These are phyloP conservation scores for Penicillium sp. DNA, from an alignment of 2,329 filamentous ascomycete genomes.

Conservation along the genomic window DNA sequence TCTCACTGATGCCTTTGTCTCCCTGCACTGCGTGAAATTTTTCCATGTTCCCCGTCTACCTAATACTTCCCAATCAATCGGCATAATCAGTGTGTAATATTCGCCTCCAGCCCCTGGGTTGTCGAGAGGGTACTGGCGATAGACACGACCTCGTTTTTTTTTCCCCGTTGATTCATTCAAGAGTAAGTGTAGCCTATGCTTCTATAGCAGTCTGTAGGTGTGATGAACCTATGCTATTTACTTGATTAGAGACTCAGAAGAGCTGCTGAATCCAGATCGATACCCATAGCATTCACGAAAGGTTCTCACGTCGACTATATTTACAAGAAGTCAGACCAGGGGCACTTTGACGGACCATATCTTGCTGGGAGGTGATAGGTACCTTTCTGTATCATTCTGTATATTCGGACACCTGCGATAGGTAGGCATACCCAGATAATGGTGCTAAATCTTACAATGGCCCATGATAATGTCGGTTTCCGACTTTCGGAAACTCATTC, in stretches of 20 bases:
- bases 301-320: too few relatives aligned
- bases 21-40: constrained; percentile 19
- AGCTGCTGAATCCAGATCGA: not conserved
- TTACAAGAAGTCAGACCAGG: too few relatives aligned
- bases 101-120: not conserved
- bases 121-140: not conserved
- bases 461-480: too few relatives aligned
- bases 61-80: constrained; percentile 27
- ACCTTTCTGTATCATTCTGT: too few relatives aligned
- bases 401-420: too few relatives aligned
- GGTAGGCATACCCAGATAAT: too few relatives aligned
- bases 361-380: too few relatives aligned
- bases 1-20: constrained; percentile 16
- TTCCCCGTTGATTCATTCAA: not conserved
- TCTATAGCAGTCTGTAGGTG: not conserved
- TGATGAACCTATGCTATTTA: not conserved
- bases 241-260: not conserved
- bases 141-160: not conserved
- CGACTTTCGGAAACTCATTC: too few relatives aligned
- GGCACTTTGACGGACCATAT: too few relatives aligned
- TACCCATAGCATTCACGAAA: not conserved
- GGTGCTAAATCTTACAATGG: too few relatives aligned
- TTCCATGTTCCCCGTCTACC: constrained; percentile 14
- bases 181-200: not conserved
- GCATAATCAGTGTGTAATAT: constrained; percentile 26